Percentiles rank a stretch among this genome's conserved stretches.
These are phyloP conservation scores for Malbranchea cinnamomea DNA, from an alignment of 2,329 filamentous ascomycete genomes.

Conservation along the genomic window DNA sequence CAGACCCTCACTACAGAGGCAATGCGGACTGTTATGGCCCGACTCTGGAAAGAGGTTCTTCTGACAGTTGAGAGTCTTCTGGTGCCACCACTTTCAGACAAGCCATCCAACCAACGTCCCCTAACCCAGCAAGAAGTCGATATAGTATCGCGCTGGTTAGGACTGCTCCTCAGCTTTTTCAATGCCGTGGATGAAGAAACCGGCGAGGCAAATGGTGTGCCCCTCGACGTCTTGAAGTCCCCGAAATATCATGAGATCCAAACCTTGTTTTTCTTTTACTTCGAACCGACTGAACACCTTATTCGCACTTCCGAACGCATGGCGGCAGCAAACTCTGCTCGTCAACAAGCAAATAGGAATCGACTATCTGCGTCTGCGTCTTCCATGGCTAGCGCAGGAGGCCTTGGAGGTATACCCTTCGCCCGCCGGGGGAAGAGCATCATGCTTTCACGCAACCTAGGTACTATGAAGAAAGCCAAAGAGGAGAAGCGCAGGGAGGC, in stretches of 20 bases:
- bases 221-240: slow-evolving; percentile 81
- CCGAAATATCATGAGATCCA: slow-evolving; percentile 97
- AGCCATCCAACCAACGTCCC: slow-evolving; percentile 71
- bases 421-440: slow-evolving; percentile 51
- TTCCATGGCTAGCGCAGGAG: slow-evolving; percentile 17
- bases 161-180: slow-evolving; percentile 87
- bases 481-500: slow-evolving; percentile 91
- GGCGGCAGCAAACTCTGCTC: slow-evolving; percentile 70
- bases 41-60: slow-evolving; percentile 93
- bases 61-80: slow-evolving; percentile 79
- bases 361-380: slow-evolving; percentile 53
- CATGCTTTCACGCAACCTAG: slow-evolving; percentile 85
- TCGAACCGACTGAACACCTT: slow-evolving; percentile 76
- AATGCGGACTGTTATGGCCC: slow-evolving; percentile 98
- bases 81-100: slow-evolving; percentile 88
- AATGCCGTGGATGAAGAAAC: slow-evolving; percentile 74
- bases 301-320: slow-evolving; percentile 94
- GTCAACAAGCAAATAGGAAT: slow-evolving; percentile 54
- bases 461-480: slow-evolving; percentile 91
- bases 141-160: slow-evolving; percentile 87
- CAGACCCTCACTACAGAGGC: slow-evolving; percentile 83
- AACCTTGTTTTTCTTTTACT: slow-evolving; percentile 97
- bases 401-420: slow-evolving; percentile 28
- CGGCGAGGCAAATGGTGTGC: slow-evolving; percentile 74
- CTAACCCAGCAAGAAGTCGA: slow-evolving; percentile 80